Conservation (phyloP, 2,329 filamentous ascomycete genomes). For the Trichophyton mentagrophytes region DNA sequence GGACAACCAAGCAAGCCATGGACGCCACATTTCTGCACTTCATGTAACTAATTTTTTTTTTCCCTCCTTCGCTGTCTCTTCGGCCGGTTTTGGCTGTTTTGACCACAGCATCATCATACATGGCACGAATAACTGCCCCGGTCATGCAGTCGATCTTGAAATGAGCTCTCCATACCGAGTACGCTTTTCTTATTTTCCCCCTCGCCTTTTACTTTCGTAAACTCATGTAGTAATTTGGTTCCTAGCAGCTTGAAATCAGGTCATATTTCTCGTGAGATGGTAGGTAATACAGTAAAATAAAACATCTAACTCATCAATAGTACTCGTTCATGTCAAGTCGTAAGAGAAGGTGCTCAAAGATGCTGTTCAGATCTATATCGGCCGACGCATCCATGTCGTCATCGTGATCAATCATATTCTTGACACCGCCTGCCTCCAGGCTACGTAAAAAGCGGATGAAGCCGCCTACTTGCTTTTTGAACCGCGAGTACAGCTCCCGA, state of each 20-base stretch:
- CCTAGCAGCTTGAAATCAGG: no score
- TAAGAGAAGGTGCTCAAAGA: conserved; percentile 54
- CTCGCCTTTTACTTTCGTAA: neutral
- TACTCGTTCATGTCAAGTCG: conserved; percentile 60
- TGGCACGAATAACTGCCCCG: conserved; percentile 3
- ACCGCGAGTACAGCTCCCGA: conserved; percentile 47
- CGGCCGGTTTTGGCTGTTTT: neutral
- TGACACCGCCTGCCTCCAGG: conserved; percentile 33
- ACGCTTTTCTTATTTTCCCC: neutral
- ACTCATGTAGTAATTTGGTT: no score
- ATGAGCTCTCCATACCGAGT: neutral
- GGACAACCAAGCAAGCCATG: neutral
- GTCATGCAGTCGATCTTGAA: neutral
- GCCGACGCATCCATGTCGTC: conserved; percentile 17
- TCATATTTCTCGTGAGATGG: no score
- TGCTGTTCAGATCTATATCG: conserved; percentile 39
- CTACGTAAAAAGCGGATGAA: conserved; percentile 61
- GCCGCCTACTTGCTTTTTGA: conserved; percentile 58
- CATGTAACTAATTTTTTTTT: no score
- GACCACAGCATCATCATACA: neutral
- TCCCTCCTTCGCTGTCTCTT: neutral
- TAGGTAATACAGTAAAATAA: neutral
- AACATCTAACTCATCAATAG: conserved; percentile 33
- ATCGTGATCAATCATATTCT: conserved; percentile 18
- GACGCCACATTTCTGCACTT: neutral